These are phyloP conservation scores for Cercophora sp. DNA, from an alignment of 495 filamentous ascomycete genomes.

Conservation along the genomic window DNA sequence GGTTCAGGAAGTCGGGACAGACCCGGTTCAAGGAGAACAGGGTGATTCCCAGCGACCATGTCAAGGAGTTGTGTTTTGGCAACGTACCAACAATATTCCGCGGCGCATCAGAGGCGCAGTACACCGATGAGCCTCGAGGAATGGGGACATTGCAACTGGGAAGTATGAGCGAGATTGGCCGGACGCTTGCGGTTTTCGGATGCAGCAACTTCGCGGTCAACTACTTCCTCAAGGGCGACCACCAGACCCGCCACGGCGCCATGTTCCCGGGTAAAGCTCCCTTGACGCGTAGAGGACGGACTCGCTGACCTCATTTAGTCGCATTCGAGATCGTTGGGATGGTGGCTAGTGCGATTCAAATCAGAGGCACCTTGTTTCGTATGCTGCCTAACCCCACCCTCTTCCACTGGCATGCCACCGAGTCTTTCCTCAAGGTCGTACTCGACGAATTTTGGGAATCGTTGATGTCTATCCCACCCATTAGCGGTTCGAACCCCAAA, in stretches of 20 bases:
- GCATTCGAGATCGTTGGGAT: constrained; percentile 44
- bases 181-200: constrained; percentile 37
- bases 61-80: constrained; percentile 44
- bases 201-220: constrained; percentile 30
- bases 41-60: constrained; percentile 32
- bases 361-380: constrained; percentile 32
- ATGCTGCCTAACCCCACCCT: constrained; percentile 42
- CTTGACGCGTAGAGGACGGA: background rate
- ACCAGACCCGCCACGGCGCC: constrained; percentile 24
- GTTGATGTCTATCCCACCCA: too few relatives aligned
- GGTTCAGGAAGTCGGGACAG: constrained; percentile 34
- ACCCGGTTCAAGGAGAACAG: constrained; percentile 32
- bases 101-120: constrained; percentile 18
- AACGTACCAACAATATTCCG: constrained; percentile 37
- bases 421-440: constrained; percentile 23
- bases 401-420: constrained; percentile 31
- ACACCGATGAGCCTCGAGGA: constrained; percentile 16
- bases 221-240: constrained; percentile 28
- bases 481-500: too few relatives aligned
- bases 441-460: constrained; percentile 21
- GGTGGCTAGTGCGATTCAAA: constrained; percentile 32
- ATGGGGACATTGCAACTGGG: constrained; percentile 29
- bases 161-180: constrained; percentile 30
- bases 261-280: constrained; percentile 35
- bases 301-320: constrained; percentile 20